These are phyloP conservation scores for Arabidopsis thaliana DNA, from an alignment of 345 rosid genomes.

Conservation along the genomic window TAIR10.1 NC_003075.7:13248001-13248500, in stretches of 20 bases:
- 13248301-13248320: not conserved
- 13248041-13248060: not conserved
- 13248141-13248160: not conserved
- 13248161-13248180: slow-evolving; percentile 16
- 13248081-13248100: not conserved
- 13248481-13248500: not conserved
- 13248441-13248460: not conserved
- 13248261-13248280: slow-evolving; percentile 20
- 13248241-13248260: slow-evolving; percentile 37
- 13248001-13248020: not conserved
- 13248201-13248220: slow-evolving; percentile 27
- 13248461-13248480: not conserved
- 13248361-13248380: not conserved
- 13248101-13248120: not conserved
- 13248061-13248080: not conserved
- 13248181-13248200: slow-evolving; percentile 26
- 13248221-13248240: slow-evolving; percentile 31
- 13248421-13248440: not conserved
- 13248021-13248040: not conserved
- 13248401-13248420: slow-evolving; percentile 11
- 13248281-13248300: not conserved
- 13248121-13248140: not conserved
- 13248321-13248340: slow-evolving; percentile 3
- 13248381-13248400: not conserved
- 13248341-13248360: not conserved